Percentiles rank a stretch among this genome's conserved stretches.
phyloP scores from a whole-genome alignment of 768 basidiomycete genomes.

The Lepiota brunneoincarnata region DNA sequence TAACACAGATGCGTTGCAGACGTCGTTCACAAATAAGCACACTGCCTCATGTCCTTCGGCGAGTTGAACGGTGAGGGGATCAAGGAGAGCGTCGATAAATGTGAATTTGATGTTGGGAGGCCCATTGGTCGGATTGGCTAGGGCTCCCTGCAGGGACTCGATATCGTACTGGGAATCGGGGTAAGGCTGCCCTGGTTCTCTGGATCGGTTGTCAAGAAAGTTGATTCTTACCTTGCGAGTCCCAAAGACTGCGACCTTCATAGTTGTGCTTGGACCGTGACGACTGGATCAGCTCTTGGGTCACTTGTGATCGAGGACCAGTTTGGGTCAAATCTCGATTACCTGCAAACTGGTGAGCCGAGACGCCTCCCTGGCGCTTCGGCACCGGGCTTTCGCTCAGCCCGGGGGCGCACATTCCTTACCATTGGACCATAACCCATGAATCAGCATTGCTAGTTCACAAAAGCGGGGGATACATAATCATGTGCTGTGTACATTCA shows the following conservation, averaged over 20 bases:
- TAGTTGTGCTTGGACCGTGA: slow-evolving; percentile 12
- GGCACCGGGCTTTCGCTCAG: too few species aligned
- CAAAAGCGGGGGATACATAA: too few species aligned
- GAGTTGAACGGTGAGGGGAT: slow-evolving; percentile 31
- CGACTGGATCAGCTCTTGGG: background rate
- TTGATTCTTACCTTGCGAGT: slow-evolving; percentile 27
- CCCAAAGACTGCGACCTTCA: slow-evolving; percentile 44
- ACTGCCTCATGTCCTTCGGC: slow-evolving; percentile 36
- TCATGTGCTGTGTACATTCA: too few species aligned
- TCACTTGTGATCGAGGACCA: too few species aligned
- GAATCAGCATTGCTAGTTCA: too few species aligned
- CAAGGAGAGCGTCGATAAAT: slow-evolving; percentile 35
- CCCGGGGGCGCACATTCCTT: too few species aligned
- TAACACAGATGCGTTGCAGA: slow-evolving; percentile 32
- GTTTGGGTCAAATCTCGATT: too few species aligned
- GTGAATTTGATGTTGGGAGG: slow-evolving; percentile 29
- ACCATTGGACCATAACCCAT: too few species aligned
- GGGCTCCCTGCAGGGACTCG: slow-evolving; percentile 28
- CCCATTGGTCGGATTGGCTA: slow-evolving; percentile 12
- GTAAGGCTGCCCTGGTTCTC: background rate
- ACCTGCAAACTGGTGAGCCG: too few species aligned
- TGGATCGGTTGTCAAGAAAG: background rate
- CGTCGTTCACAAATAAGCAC: slow-evolving; percentile 43
- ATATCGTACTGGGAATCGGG: slow-evolving; percentile 30
- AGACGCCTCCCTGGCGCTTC: too few species aligned